These are phyloP conservation scores for Cucurbita moschata DNA, from an alignment of 306 rosid genomes.

Conservation along the genomic window DNA sequence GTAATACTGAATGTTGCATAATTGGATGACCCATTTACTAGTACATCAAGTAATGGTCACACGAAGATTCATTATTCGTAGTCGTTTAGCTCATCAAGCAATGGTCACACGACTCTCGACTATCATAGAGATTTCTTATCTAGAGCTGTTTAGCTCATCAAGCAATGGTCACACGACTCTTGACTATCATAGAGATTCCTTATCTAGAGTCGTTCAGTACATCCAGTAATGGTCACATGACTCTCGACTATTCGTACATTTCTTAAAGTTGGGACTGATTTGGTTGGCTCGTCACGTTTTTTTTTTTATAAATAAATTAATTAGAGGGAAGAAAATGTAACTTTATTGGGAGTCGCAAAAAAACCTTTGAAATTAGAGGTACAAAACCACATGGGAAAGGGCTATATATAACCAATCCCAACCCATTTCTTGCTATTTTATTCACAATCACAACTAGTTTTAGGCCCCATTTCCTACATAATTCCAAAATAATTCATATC, in stretches of 20 bases:
- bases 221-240: too few relatives aligned
- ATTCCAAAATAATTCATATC: neutral
- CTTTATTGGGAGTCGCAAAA: constrained; percentile 8
- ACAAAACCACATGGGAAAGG: constrained; percentile 3
- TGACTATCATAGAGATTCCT: too few relatives aligned
- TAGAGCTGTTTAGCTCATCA: too few relatives aligned
- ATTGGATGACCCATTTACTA: neutral
- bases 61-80: too few relatives aligned
- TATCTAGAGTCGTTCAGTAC: too few relatives aligned
- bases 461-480: neutral
- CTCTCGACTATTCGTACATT: too few relatives aligned
- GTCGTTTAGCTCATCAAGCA: too few relatives aligned
- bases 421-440: neutral
- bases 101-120: too few relatives aligned
- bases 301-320: neutral
- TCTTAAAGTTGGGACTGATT: too few relatives aligned
- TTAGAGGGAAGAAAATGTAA: neutral
- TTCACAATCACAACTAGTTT: neutral
- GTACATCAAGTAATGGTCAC: too few relatives aligned
- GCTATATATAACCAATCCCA: neutral
- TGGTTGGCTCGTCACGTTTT: neutral
- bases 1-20: neutral
- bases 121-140: too few relatives aligned
- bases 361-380: neutral
- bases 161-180: too few relatives aligned